Evolutionary conservation across 2,329 filamentous ascomycete species (phyloP).

Genomic region (Nothophoma quercina): DNA sequence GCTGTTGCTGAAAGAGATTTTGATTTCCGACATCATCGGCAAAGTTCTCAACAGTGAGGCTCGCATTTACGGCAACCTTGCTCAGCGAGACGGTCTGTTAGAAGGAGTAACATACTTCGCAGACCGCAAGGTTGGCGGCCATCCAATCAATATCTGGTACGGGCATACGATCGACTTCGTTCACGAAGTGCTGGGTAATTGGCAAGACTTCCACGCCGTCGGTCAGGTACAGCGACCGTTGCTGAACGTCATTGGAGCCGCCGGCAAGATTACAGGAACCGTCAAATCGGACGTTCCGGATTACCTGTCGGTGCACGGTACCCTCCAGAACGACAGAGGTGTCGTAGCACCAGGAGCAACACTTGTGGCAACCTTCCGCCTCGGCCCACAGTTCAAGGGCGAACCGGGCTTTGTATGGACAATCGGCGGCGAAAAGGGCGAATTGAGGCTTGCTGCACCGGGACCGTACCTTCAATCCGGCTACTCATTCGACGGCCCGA

Average conservation of each 20-base stretch:
- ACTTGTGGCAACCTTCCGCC: constrained; percentile 20
- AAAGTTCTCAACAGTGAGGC: constrained; percentile 46
- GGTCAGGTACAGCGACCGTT: constrained; percentile 31
- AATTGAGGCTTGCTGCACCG: constrained; percentile 22
- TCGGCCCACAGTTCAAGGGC: constrained; percentile 25
- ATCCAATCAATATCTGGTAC: constrained; percentile 29
- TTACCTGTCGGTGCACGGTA: constrained; percentile 51
- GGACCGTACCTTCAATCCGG: constrained; percentile 56
- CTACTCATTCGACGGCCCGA: constrained; percentile 19
- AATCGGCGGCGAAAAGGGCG: constrained; percentile 28
- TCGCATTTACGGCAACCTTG: constrained; percentile 14
- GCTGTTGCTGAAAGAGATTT: constrained; percentile 49
- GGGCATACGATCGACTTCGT: constrained; percentile 31
- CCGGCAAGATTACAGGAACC: constrained; percentile 5
- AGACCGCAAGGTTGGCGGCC: constrained; percentile 24
- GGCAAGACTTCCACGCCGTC: constrained; percentile 17
- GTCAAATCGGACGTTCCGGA: constrained; percentile 56
- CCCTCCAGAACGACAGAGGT: background rate
- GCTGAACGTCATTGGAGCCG: constrained; percentile 11
- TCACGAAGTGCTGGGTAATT: constrained; percentile 29
- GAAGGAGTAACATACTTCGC: constrained; percentile 26
- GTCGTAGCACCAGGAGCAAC: constrained; percentile 18
- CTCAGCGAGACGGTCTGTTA: constrained; percentile 20
- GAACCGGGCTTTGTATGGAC: constrained; percentile 22
- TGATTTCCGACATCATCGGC: constrained; percentile 52